Evolutionary conservation across 2,329 filamentous ascomycete species (phyloP).

Genomic region (Boeremia exigua): DNA sequence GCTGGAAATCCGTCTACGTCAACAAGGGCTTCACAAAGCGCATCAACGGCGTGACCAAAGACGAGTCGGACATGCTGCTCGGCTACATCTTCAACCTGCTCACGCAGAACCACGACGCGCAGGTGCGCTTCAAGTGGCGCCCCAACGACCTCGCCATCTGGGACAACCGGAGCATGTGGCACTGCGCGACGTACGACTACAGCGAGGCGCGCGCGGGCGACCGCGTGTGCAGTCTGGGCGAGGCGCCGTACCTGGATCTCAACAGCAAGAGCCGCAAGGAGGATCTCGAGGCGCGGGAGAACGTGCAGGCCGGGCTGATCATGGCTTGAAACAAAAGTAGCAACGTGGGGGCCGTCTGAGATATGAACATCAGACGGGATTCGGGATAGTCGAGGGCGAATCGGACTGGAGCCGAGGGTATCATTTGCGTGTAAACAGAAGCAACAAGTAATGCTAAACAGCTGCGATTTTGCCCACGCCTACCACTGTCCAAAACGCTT

Average conservation of each 20-base stretch:
- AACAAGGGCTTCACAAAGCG: constrained; percentile 43
- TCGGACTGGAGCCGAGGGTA: constrained; percentile 2
- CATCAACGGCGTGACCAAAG: constrained; percentile 55
- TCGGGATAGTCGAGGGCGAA: not conserved
- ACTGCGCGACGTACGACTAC: constrained; percentile 69
- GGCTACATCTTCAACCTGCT: constrained; percentile 53
- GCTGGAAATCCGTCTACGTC: constrained; percentile 61
- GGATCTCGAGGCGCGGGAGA: constrained; percentile 35
- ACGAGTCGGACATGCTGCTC: constrained; percentile 54
- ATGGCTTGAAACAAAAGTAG: constrained; percentile 3
- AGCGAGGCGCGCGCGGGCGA: constrained; percentile 59
- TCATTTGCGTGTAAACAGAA: constrained; percentile 8
- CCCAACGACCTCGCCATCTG: constrained; percentile 60
- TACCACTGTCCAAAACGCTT: constrained; percentile 95
- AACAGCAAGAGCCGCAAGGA: constrained; percentile 57
- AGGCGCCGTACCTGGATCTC: constrained; percentile 63
- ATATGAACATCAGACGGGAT: no score
- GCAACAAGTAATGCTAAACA: constrained; percentile 9
- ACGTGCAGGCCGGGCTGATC: constrained; percentile 3
- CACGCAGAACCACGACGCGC: constrained; percentile 59
- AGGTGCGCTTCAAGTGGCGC: constrained; percentile 58
- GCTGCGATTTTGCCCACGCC: constrained; percentile 78
- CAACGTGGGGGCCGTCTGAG: not conserved
- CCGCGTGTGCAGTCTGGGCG: constrained; percentile 61
- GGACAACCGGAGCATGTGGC: constrained; percentile 68